phyloP scores from a whole-genome alignment of 2,329 filamentous ascomycete genomes.

The Fusarium phyllophilum region DNA sequence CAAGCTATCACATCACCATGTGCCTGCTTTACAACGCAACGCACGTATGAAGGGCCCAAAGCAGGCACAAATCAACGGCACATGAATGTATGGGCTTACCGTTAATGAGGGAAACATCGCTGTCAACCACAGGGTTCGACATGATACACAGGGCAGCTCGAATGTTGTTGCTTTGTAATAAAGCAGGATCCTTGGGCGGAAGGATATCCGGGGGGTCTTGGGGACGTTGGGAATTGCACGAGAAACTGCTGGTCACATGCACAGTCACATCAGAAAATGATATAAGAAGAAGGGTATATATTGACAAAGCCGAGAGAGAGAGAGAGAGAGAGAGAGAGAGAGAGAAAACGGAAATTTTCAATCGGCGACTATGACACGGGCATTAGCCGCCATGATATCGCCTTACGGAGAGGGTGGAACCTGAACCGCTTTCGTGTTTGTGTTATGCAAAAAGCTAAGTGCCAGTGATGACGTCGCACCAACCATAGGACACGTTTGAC shows the following conservation, averaged over 20 bases:
- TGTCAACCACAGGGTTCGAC: constrained; percentile 23
- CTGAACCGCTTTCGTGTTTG: constrained; percentile 36
- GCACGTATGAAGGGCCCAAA: not conserved
- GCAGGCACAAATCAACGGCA: not conserved
- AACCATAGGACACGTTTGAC: constrained; percentile 14
- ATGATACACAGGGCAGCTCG: constrained; percentile 18
- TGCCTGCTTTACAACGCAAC: not conserved
- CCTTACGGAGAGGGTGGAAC: constrained; percentile 33
- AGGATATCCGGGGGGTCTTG: constrained; percentile 1
- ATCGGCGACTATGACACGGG: constrained; percentile 23
- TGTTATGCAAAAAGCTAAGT: constrained; percentile 15
- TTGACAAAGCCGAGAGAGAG: not conserved
- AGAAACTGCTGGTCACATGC: constrained; percentile 2
- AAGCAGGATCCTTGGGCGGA: constrained; percentile 1
- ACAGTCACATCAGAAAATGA: constrained; percentile 28
- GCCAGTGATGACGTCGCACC: constrained; percentile 30
- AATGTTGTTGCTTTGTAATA: constrained; percentile 5
- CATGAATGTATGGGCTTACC: constrained; percentile 31
- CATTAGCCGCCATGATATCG: constrained; percentile 30
- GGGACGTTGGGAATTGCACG: constrained; percentile 16
- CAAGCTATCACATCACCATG: constrained; percentile 2
- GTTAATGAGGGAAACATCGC: constrained; percentile 12
- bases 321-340: constrained; percentile 4
- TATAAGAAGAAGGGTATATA: not conserved
- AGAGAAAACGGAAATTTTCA: constrained; percentile 16